phyloP scores from a whole-genome alignment of 805 yeast genomes.

The Lachancea fermentati region DNA sequence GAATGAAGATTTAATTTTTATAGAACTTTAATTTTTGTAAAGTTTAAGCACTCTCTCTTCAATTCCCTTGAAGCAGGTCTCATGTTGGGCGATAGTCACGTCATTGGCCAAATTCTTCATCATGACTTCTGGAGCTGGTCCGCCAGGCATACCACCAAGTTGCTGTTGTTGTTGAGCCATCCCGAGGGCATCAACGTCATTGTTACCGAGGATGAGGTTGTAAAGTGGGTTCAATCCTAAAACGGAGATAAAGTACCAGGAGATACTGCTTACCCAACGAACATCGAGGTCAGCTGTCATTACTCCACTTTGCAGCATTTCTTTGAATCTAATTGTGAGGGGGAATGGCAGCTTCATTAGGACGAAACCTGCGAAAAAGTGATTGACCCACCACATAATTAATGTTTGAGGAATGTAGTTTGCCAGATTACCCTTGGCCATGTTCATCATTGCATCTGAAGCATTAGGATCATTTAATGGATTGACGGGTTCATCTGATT shows the following conservation, averaged over 20 bases:
- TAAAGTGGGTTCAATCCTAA: slow-evolving; percentile 79
- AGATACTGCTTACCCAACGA: slow-evolving; percentile 86
- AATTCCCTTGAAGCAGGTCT: slow-evolving; percentile 51
- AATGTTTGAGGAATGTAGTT: slow-evolving; percentile 87
- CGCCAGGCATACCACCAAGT: slow-evolving; percentile 44
- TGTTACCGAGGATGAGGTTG: slow-evolving; percentile 47
- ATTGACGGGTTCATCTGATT: slow-evolving; percentile 40
- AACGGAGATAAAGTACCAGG: slow-evolving; percentile 91
- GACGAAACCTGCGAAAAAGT: slow-evolving; percentile 86
- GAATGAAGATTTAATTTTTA: too few species aligned
- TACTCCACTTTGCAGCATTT: slow-evolving; percentile 87
- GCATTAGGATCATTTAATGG: slow-evolving; percentile 68
- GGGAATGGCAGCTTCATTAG: slow-evolving; percentile 90
- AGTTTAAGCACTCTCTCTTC: slow-evolving; percentile 48
- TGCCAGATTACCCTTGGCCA: slow-evolving; percentile 77
- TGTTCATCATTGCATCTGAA: slow-evolving; percentile 65
- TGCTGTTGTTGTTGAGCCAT: slow-evolving; percentile 22
- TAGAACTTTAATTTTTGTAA: slow-evolving; percentile 8
- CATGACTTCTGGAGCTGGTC: slow-evolving; percentile 55
- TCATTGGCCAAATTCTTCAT: slow-evolving; percentile 71
- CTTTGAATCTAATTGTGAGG: slow-evolving; percentile 79
- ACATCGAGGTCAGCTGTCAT: slow-evolving; percentile 80
- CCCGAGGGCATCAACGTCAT: slow-evolving; percentile 29
- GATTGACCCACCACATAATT: slow-evolving; percentile 94
- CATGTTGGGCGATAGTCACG: slow-evolving; percentile 55